Conservation (phyloP, 2,329 filamentous ascomycete genomes). For the Claviceps sp. region DNA sequence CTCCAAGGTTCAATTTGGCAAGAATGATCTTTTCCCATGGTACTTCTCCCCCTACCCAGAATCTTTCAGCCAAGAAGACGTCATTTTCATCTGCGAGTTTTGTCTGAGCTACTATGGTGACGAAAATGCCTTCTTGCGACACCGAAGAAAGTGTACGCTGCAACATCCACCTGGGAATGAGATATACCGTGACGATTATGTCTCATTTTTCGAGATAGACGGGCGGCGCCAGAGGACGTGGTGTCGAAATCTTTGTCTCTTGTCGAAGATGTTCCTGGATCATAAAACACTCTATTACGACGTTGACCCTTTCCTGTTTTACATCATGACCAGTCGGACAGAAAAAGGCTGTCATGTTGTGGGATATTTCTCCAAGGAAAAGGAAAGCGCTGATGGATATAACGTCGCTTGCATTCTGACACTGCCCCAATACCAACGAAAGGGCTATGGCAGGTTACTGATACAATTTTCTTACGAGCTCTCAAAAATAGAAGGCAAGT, state of each 20-base stretch:
- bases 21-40: conserved; percentile 88
- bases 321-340: conserved; percentile 86
- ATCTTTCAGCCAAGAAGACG: conserved; percentile 72
- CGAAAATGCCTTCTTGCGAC: conserved; percentile 67
- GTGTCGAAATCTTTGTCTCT: conserved; percentile 87
- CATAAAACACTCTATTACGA: conserved; percentile 99
- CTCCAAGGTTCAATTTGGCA: conserved; percentile 85
- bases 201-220: conserved; percentile 96
- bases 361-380: conserved; percentile 99
- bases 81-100: conserved; percentile 95
- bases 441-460: conserved; percentile 81
- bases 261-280: conserved; percentile 93
- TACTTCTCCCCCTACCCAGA: conserved; percentile 97
- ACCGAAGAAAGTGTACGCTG: conserved; percentile 79
- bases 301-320: conserved; percentile 97
- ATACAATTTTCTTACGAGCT: conserved; percentile 98
- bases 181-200: conserved; percentile 87
- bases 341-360: conserved; percentile 88
- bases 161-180: conserved; percentile 94
- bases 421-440: conserved; percentile 87
- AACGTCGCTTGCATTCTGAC: conserved; percentile 98
- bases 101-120: conserved; percentile 86
- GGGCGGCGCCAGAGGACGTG: conserved; percentile 87
- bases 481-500: conserved; percentile 85
- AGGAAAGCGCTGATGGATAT: conserved; percentile 91